Evolutionary conservation across 163 green algal species (phyloP), one percentile per base, ranked within the genome.

Genomic region (Chloroidium sp.): DNA sequence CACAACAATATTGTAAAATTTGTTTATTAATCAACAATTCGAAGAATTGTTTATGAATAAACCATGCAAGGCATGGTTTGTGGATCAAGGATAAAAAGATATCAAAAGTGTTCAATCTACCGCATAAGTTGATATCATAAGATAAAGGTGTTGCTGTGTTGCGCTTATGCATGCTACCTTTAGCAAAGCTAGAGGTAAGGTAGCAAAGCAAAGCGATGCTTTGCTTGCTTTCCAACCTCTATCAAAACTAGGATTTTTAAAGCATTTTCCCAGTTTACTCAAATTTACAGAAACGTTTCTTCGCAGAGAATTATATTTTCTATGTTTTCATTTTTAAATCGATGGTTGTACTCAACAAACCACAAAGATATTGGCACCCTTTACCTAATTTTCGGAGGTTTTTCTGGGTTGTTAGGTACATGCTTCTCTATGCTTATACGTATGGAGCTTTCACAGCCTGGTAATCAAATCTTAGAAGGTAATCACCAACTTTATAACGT

Each of bases 351-450:
- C 83, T 89, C 85, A 61, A 89, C 85, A 69, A 90, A 87, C 62
- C 84, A 87, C 81, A 91, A 91, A 83, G 89, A 90, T 86, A 89
- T 92, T 82, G 86, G 88, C 80, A 86, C 83, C 6, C 72, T 90
- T 64, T 90, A 88, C 82, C 68, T 93, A 77, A 85, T 88, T 69
- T 90, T 91, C 86, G 85, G 75, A 76, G 82, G 81, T 74, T 84
- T 89, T 80, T 80, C 79, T 83, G 85, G 85, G 80, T 76, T 87
- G 69, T 79, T 90, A 81, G 87, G 83, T 75, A 89, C 88, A 76
- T 80, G 60, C 61, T 82, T 87, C 74, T 85, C 80, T 81, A 78
- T 85, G 69, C 75, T 87, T 80, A 86, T 88, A 84, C 80, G 82
- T 86, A 80, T 86, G 84, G 85, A 80, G 76, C 81, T 84, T 79